phyloP scores from a whole-genome alignment of 225 moss, liverwort and hornwort species.

The Takakia lepidozioides region DNA sequence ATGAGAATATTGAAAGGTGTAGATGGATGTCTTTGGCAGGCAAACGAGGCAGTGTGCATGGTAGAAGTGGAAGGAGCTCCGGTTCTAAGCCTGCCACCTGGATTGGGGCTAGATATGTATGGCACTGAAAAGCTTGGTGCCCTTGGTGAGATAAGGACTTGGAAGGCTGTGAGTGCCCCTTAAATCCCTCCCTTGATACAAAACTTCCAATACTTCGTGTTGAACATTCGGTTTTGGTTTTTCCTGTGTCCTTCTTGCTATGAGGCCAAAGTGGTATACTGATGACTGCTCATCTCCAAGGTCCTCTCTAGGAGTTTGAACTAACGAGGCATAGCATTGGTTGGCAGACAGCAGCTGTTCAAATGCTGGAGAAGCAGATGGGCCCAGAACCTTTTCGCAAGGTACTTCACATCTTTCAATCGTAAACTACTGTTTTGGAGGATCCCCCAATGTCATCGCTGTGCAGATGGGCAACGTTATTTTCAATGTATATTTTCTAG shows the following conservation, averaged over 20 bases:
- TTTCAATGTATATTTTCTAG: no score
- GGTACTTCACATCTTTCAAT: no score
- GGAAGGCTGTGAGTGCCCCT: constrained; percentile 76
- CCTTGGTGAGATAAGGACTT: constrained; percentile 83
- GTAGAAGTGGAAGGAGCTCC: constrained; percentile 89
- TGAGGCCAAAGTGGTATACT: no score
- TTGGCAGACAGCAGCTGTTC: constrained; percentile 84
- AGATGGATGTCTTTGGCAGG: constrained; percentile 43
- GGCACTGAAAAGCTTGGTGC: constrained; percentile 89
- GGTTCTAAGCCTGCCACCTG: constrained; percentile 66
- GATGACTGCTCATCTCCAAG: no score
- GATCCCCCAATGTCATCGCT: no score
- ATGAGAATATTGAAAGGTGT: no score
- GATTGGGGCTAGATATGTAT: constrained; percentile 53
- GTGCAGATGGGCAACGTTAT: no score
- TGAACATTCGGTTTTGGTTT: no score
- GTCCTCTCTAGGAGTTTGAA: no score
- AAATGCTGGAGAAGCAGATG: constrained; percentile 99
- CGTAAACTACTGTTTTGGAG: no score
- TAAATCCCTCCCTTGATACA: background rate
- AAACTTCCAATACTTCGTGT: background rate
- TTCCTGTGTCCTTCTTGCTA: no score
- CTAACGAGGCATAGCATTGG: no score
- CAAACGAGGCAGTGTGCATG: constrained; percentile 96
- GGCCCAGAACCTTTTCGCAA: constrained; percentile 97